A percentile compares a stretch with the other conserved stretches of the same genome.
These are phyloP conservation scores for Scedosporium dehoogii DNA, from an alignment of 2,329 filamentous ascomycete genomes.

Conservation along the genomic window DNA sequence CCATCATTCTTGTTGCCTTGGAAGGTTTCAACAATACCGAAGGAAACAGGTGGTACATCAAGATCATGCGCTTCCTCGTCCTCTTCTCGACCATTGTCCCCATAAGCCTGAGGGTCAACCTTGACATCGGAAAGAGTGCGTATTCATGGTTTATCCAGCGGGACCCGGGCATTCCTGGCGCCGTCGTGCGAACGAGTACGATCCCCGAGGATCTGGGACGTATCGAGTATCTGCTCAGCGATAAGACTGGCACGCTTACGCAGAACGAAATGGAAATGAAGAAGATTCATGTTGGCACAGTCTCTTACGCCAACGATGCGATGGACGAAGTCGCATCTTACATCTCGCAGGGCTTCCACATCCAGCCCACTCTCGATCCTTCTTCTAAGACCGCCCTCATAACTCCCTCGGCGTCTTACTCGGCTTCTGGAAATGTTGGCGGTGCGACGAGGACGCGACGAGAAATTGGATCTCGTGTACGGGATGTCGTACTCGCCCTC, in stretches of 20 bases:
- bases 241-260: slow-evolving; percentile 96
- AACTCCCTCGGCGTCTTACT: slow-evolving; percentile 65
- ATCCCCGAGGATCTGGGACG: slow-evolving; percentile 94
- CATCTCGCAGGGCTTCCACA: slow-evolving; percentile 71
- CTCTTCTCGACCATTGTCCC: slow-evolving; percentile 99
- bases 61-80: slow-evolving; percentile 96
- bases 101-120: slow-evolving; percentile 89
- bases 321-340: slow-evolving; percentile 95
- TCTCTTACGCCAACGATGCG: slow-evolving; percentile 95
- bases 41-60: slow-evolving; percentile 77
- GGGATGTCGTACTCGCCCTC: slow-evolving; percentile 84
- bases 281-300: slow-evolving; percentile 95
- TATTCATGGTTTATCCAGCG: slow-evolving; percentile 94
- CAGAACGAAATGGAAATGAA: slow-evolving; percentile 99
- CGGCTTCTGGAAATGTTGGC: slow-evolving; percentile 46
- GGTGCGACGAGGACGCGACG: slow-evolving; percentile 70
- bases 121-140: slow-evolving; percentile 93
- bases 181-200: slow-evolving; percentile 90
- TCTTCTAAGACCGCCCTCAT: slow-evolving; percentile 45
- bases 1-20: slow-evolving; percentile 77
- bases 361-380: slow-evolving; percentile 34
- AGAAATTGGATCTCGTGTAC: slow-evolving; percentile 87
- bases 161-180: slow-evolving; percentile 80
- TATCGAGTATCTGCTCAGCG: slow-evolving; percentile 91
- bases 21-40: slow-evolving; percentile 66